phyloP scores from a whole-genome alignment of 1,139 yeast species.

The Kazachstania sp. region DNA sequence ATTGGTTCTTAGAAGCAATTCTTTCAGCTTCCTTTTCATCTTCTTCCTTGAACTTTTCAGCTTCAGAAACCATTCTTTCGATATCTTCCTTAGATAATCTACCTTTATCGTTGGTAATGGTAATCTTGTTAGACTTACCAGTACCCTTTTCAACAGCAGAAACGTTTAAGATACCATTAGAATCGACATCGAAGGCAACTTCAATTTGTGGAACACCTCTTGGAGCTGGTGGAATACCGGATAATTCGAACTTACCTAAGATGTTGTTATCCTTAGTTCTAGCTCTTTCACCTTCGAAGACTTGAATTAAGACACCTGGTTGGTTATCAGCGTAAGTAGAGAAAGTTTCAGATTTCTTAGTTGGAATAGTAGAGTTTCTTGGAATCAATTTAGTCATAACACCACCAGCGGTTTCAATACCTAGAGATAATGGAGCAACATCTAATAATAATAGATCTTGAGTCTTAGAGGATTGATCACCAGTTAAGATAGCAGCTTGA shows the following conservation, averaged over 20 bases:
- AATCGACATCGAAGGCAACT: slow-evolving; percentile 86
- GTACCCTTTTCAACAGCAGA: slow-evolving; percentile 91
- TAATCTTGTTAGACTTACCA: slow-evolving; percentile 71
- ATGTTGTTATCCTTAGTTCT: slow-evolving; percentile 88
- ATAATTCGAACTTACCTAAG: slow-evolving; percentile 85
- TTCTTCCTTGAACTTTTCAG: slow-evolving; percentile 76
- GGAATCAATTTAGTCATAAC: slow-evolving; percentile 87
- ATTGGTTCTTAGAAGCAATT: slow-evolving; percentile 77
- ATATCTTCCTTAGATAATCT: slow-evolving; percentile 91
- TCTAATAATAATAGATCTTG: slow-evolving; percentile 81
- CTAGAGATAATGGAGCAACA: slow-evolving; percentile 82
- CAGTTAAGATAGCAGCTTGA: slow-evolving; percentile 91
- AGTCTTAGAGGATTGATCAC: slow-evolving; percentile 57
- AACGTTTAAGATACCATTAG: slow-evolving; percentile 89
- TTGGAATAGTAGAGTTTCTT: slow-evolving; percentile 88
- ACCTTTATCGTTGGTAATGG: slow-evolving; percentile 91
- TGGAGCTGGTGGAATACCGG: slow-evolving; percentile 93
- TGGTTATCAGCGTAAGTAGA: slow-evolving; percentile 90
- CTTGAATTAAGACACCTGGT: slow-evolving; percentile 90
- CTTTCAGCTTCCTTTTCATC: slow-evolving; percentile 78
- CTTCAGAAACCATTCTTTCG: slow-evolving; percentile 91
- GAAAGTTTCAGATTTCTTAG: slow-evolving; percentile 86
- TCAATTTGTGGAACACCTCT: slow-evolving; percentile 95
- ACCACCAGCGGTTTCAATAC: slow-evolving; percentile 95
- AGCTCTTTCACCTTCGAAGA: slow-evolving; percentile 91